Evolutionary conservation across 306 rosid genomes (phyloP), one percentile per base, ranked within the genome.

Genomic region (Quillaja saponaria): DNA sequence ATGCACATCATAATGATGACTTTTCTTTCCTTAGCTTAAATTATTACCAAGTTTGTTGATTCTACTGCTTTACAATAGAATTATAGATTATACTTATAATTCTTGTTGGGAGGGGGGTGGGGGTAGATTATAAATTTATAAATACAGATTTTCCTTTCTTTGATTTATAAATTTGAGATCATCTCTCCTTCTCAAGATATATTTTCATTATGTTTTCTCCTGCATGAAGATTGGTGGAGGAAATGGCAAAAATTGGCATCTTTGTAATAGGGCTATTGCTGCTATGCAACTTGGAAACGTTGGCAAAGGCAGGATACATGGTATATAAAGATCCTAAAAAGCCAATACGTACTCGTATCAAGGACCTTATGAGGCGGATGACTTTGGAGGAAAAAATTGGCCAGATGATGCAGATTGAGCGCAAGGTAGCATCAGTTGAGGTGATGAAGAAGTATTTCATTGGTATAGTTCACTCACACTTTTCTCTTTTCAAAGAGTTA

Each of bases 381-480:
- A 62, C 55, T 18, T 18, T 62, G 7, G 56, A 62, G 49, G 67
- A 62, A 55, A 62, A 62, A 41, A 13, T 47, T 62, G 67, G 67
- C 13, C 67, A 62, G 18, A 62, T 62, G 67, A 7, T 62, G 44
- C 67, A 62, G 34, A 62, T 34, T 47, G 67, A 62, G 28, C 67
- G 67, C 55, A 46, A 34, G 44, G 33, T 16, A 31, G 55, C 67
- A 1, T 33, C 55, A 31, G 45, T 34, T 16, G 55, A 62, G 1
- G 17, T 17, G 33, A 3, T 62, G 34, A 47, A 47, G 34, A 62
- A 62, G 25, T 34, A 62, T 47, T 62, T 47, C 45, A 62, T 62
- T 47, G 67, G 67, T 62, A 28, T n/a, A 6, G 6, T 20, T 4
- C 39, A 21, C 13, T 5, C 7, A n/a, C 11, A 6, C 17, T 31